Evolutionary conservation across 202 grass and related monocot genomes (phyloP).

Genomic region (Dendrocalamus latiflorus): DNA sequence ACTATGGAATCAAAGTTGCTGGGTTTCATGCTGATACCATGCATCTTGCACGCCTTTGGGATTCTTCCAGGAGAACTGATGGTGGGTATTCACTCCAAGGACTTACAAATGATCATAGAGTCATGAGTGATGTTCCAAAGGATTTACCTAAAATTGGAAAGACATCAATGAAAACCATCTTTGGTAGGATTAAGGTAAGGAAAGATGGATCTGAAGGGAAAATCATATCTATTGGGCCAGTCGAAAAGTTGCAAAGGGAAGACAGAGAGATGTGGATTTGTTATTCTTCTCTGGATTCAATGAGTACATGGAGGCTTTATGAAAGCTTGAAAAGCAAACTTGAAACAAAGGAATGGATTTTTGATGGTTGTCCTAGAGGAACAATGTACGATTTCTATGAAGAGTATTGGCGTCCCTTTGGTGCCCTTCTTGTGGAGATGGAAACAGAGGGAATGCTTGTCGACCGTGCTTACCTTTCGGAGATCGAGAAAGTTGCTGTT

Average conservation of each 20-base stretch:
- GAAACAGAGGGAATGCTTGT: conserved; percentile 81
- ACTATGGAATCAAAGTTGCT: conserved; percentile 69
- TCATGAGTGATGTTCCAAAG: conserved; percentile 48
- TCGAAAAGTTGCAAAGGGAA: conserved; percentile 75
- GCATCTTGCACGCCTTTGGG: conserved; percentile 86
- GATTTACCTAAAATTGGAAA: conserved; percentile 40
- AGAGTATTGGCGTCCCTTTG: conserved; percentile 78
- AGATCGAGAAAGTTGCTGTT: conserved; percentile 64
- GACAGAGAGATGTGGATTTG: conserved; percentile 71
- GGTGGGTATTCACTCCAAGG: conserved; percentile 89
- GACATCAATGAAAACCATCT: conserved; percentile 76
- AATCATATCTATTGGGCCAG: conserved; percentile 36
- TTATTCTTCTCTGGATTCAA: conserved; percentile 77
- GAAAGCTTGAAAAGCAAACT: conserved; percentile 78
- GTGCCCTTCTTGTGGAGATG: conserved; percentile 71
- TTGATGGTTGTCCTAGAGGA: conserved; percentile 47
- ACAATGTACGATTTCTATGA: conserved; percentile 83
- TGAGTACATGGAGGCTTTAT: conserved; percentile 57
- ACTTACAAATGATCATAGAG: conserved; percentile 58
- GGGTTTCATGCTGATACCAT: conserved; percentile 95
- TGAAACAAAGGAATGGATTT: conserved; percentile 49
- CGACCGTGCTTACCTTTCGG: conserved; percentile 57
- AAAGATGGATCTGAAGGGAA: conserved; percentile 78
- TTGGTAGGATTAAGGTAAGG: conserved; percentile 59
- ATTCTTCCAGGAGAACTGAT: conserved; percentile 61